phyloP scores from a whole-genome alignment of 2,329 filamentous ascomycete genomes.

The Ascochyta rabiei region DNA sequence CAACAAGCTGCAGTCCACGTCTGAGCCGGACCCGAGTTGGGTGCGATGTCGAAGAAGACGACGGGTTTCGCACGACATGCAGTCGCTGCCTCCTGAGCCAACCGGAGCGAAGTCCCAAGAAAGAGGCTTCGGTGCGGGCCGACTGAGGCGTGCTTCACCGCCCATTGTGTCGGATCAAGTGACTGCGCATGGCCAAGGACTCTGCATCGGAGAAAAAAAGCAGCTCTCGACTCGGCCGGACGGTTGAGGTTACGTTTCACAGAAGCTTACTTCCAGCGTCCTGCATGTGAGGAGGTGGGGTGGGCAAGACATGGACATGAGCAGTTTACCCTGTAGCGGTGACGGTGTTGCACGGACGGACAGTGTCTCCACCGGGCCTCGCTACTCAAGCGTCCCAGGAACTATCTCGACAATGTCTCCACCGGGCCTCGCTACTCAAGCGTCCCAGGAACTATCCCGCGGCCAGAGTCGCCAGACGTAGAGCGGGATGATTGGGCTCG shows the following conservation, averaged over 20 bases:
- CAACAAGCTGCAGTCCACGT: background rate
- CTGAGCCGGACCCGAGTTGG: background rate
- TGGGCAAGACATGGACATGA: background rate
- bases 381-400: background rate
- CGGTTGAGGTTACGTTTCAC: constrained; percentile 7
- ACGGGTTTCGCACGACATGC: background rate
- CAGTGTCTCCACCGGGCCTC: background rate
- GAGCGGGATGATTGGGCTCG: background rate
- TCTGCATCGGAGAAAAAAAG: constrained; percentile 10
- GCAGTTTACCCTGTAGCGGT: background rate
- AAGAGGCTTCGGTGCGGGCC: constrained; percentile 16
- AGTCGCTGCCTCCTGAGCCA: background rate
- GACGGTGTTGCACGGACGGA: constrained; percentile 1
- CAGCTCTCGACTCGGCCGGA: background rate
- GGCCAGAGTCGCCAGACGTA: too few species aligned
- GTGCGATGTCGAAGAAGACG: background rate
- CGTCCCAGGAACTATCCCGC: background rate
- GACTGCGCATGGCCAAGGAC: constrained; percentile 1
- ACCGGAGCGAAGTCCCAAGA: constrained; percentile 5
- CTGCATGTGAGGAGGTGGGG: background rate
- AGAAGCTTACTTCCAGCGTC: background rate
- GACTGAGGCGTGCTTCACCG: constrained; percentile 11
- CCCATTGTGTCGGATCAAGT: constrained; percentile 15
- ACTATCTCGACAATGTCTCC: background rate
- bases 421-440: background rate